These are phyloP conservation scores for Beverwykella pulmonaria DNA, from an alignment of 495 filamentous ascomycete genomes.

Conservation along the genomic window DNA sequence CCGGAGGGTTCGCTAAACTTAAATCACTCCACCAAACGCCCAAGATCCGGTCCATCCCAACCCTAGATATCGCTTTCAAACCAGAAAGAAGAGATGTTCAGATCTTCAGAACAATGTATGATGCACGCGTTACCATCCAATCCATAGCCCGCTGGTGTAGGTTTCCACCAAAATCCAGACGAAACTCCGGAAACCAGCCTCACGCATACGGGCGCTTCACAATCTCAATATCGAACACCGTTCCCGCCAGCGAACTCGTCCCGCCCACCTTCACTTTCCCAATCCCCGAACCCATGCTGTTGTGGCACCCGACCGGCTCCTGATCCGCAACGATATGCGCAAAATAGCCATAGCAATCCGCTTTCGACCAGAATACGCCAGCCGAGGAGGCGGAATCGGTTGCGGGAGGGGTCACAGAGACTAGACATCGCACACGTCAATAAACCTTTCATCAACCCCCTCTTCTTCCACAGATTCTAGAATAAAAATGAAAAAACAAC, in stretches of 20 bases:
- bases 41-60: not conserved
- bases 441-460: not conserved
- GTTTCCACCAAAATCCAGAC: not conserved
- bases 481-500: not conserved
- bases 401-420: slow-evolving; percentile 4
- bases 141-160: not conserved
- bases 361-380: not conserved
- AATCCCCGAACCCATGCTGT: not conserved
- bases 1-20: not conserved
- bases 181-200: not conserved
- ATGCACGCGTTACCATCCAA: no score
- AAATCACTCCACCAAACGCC: not conserved
- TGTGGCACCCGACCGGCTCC: slow-evolving; percentile 1
- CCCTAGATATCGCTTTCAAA: not conserved
- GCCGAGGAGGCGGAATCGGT: not conserved
- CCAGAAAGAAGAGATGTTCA: not conserved
- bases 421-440: slow-evolving; percentile 5
- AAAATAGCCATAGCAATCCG: slow-evolving; percentile 17
- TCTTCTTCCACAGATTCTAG: no score
- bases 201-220: not conserved
- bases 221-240: slow-evolving; percentile 7
- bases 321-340: not conserved
- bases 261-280: not conserved
- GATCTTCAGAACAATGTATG: no score
- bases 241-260: not conserved